Conservation (phyloP, 345 rosid genomes). For the Psidium guajava region DNA sequence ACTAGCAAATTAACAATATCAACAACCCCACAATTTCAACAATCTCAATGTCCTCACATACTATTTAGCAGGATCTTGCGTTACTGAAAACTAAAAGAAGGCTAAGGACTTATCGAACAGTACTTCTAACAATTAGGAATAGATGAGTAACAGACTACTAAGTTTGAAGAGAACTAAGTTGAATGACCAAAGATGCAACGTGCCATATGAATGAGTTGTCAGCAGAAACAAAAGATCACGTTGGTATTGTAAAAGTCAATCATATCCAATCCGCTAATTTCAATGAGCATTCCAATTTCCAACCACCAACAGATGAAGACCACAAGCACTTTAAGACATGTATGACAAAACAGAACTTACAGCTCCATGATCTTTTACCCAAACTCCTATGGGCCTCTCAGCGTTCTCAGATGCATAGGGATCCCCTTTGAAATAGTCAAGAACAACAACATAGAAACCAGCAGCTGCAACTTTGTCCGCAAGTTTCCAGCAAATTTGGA, state of each 20-base stretch:
- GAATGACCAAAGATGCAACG: not conserved
- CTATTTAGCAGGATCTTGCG: not conserved
- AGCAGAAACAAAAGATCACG: not conserved
- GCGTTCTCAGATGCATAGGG: constrained; percentile 29
- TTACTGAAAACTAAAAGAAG: not conserved
- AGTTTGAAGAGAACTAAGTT: not conserved
- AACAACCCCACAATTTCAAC: not conserved
- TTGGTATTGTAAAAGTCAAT: not conserved
- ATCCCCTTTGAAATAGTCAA: constrained; percentile 61
- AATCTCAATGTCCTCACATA: not conserved
- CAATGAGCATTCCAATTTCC: not conserved
- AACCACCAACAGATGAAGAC: not conserved
- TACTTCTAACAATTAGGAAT: not conserved
- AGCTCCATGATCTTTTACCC: constrained; percentile 55
- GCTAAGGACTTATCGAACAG: not conserved
- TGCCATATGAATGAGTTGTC: not conserved
- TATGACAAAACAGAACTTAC: constrained; percentile 28
- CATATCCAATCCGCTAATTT: not conserved
- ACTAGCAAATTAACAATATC: not conserved
- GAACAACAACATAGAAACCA: constrained; percentile 63
- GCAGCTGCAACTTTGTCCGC: constrained; percentile 74
- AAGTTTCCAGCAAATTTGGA: constrained; percentile 34
- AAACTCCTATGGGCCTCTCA: constrained; percentile 30
- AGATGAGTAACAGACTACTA: not conserved
- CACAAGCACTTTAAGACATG: not conserved